A percentile compares a stretch with the other conserved stretches of the same genome.
phyloP scores from a whole-genome alignment of 2,329 filamentous ascomycete species.

The Achaetomium macrosporum region DNA sequence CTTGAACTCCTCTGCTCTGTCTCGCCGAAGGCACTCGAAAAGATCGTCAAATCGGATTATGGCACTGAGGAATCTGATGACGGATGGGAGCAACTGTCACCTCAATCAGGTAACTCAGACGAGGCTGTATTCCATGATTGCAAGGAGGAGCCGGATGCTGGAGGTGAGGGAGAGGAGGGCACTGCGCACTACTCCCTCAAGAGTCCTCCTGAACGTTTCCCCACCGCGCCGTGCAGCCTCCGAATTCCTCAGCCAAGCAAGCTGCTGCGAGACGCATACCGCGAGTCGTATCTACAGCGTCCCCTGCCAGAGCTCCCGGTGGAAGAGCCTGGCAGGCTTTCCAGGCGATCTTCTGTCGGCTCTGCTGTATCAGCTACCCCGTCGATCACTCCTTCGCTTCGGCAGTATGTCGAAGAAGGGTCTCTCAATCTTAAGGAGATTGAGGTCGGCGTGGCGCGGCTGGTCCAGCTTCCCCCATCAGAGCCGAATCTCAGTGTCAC shows the following conservation, averaged over 20 bases:
- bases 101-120: constrained; percentile 4
- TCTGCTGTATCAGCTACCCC: constrained; percentile 19
- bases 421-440: constrained; percentile 19
- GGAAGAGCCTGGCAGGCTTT: constrained; percentile 8
- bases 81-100: background rate
- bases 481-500: background rate
- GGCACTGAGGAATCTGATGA: background rate
- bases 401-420: constrained; percentile 19
- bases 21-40: constrained; percentile 8
- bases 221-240: background rate
- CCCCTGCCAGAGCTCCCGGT: constrained; percentile 29
- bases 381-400: constrained; percentile 27
- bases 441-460: constrained; percentile 24
- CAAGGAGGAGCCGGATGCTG: background rate
- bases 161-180: constrained; percentile 16
- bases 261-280: constrained; percentile 23
- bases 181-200: constrained; percentile 26
- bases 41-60: background rate
- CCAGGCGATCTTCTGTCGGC: constrained; percentile 16
- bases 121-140: constrained; percentile 17
- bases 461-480: constrained; percentile 10
- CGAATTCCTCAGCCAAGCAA: constrained; percentile 31
- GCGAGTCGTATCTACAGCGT: constrained; percentile 23
- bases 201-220: constrained; percentile 29
- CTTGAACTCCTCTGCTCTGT: constrained; percentile 11